Conservation (phyloP, 2,329 filamentous ascomycete genomes). For the Parafenestella ontariensis region DNA sequence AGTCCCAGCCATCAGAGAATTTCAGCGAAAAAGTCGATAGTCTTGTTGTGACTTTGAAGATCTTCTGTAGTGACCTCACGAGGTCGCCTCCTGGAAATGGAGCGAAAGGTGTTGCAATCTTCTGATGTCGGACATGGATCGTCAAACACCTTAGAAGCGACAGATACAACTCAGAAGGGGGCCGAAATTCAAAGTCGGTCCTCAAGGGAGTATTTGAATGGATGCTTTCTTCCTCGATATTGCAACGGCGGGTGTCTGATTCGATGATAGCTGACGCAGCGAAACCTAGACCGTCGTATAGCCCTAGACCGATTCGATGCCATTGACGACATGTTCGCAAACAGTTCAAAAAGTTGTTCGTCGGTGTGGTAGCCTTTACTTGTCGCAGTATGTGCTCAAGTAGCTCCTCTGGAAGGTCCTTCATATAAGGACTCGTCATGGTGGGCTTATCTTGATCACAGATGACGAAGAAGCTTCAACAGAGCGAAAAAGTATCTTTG, state of each 20-base stretch:
- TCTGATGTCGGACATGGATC: slow-evolving; percentile 14
- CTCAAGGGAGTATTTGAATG: background rate
- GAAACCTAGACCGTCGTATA: slow-evolving; percentile 12
- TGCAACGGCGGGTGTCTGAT: slow-evolving; percentile 10
- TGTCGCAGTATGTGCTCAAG: slow-evolving; percentile 8
- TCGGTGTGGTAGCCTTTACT: slow-evolving; percentile 4
- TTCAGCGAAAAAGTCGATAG: slow-evolving; percentile 18
- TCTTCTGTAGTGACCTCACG: slow-evolving; percentile 4
- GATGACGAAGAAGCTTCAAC: background rate
- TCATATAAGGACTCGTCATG: background rate
- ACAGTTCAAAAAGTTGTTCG: slow-evolving; percentile 8
- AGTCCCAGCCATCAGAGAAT: slow-evolving; percentile 22
- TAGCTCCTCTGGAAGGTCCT: slow-evolving; percentile 18
- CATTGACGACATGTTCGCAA: slow-evolving; percentile 16
- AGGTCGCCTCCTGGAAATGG: slow-evolving; percentile 3
- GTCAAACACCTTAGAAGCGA: slow-evolving; percentile 17
- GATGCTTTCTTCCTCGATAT: slow-evolving; percentile 3
- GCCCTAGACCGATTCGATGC: slow-evolving; percentile 16
- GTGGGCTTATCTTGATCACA: background rate
- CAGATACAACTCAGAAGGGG: slow-evolving; percentile 12
- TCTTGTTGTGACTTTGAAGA: slow-evolving; percentile 1
- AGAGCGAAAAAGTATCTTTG: background rate
- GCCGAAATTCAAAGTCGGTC: background rate
- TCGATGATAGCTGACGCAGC: slow-evolving; percentile 11
- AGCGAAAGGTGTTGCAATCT: slow-evolving; percentile 2